Evolutionary conservation across 2,329 filamentous ascomycete genomes (phyloP).

Genomic region (Botrytis galanthina): DNA sequence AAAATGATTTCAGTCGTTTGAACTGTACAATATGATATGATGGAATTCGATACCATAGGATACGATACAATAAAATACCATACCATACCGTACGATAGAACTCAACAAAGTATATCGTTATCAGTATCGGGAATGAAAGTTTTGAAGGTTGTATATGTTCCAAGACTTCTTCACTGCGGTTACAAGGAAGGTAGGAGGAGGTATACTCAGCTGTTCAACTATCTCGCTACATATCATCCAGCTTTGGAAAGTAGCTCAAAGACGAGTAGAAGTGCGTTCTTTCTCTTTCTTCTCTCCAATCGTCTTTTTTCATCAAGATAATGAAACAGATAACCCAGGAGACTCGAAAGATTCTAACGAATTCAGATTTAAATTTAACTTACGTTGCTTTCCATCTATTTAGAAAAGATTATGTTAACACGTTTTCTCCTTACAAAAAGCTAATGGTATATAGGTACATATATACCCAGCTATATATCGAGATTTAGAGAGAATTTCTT

Average conservation of each 20-base stretch:
- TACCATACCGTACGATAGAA: neutral
- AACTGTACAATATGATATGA: neutral
- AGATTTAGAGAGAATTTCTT: neutral
- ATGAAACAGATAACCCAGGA: neutral
- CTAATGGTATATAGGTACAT: neutral
- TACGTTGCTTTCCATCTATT: constrained; percentile 91
- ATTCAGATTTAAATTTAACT: constrained; percentile 45
- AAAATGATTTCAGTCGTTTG: neutral
- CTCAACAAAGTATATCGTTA: neutral
- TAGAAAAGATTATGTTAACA: neutral
- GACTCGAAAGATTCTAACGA: neutral
- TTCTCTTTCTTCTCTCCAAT: neutral
- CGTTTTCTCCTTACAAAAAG: neutral
- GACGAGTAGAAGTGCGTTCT: neutral
- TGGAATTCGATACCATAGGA: neutral
- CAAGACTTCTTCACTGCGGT: neutral
- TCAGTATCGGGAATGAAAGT: neutral
- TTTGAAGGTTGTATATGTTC: neutral
- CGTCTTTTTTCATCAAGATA: neutral
- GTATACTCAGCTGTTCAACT: neutral
- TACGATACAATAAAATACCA: neutral
- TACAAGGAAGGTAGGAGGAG: neutral
- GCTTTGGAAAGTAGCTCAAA: constrained; percentile 16
- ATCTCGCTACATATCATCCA: constrained; percentile 9
- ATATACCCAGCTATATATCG: neutral